A percentile compares a stretch with the other conserved stretches of the same genome.
phyloP scores from a whole-genome alignment of 208 protist genomes.

The Leishmania turanica region DNA sequence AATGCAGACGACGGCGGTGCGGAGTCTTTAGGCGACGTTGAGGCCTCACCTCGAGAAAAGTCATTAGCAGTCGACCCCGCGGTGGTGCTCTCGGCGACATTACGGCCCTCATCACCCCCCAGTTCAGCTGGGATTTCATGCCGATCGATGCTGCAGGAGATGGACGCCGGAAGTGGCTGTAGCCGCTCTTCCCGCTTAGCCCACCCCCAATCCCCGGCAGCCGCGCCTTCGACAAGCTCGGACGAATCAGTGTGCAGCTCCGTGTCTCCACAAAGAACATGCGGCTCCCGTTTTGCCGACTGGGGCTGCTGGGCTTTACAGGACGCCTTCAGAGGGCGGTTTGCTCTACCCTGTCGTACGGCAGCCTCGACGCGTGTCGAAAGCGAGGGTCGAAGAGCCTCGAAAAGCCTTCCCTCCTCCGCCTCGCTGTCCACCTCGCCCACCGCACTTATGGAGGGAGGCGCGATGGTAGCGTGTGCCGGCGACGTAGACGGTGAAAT shows the following conservation, averaged over 20 bases:
- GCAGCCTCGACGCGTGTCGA: conserved; percentile 33
- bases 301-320: background rate
- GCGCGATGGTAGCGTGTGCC: conserved; percentile 24
- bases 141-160: conserved; percentile 43
- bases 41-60: background rate
- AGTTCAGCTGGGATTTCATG: conserved; percentile 59
- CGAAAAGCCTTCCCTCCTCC: conserved; percentile 1
- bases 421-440: background rate
- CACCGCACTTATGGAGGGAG: background rate
- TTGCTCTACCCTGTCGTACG: conserved; percentile 25
- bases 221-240: background rate
- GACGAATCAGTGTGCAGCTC: background rate
- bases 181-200: conserved; percentile 21
- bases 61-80: background rate
- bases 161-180: conserved; percentile 27
- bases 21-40: background rate
- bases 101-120: conserved; percentile 15
- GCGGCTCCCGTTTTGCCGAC: background rate
- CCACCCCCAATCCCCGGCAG: conserved; percentile 19
- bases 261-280: background rate
- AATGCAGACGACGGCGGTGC: no score
- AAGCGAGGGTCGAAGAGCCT: conserved; percentile 29
- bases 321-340: conserved; percentile 9
- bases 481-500: background rate
- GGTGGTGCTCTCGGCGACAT: background rate